A percentile compares a stretch with the other conserved stretches of the same genome.
Conservation (phyloP, 352 stramenopile genomes). For the Globisporangium paddicum region DNA sequence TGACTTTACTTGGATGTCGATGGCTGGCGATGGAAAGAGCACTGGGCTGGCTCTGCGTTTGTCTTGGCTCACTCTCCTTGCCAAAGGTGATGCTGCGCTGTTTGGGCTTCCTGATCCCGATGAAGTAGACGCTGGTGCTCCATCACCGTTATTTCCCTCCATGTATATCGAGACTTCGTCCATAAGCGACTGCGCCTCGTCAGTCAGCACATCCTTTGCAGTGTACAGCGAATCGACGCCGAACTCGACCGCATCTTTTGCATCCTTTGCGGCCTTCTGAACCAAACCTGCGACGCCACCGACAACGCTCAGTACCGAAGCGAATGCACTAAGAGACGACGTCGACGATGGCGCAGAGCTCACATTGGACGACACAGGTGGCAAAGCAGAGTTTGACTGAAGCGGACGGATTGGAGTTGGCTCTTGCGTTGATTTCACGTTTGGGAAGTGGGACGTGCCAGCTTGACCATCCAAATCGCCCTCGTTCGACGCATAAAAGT, state of each 20-base stretch:
- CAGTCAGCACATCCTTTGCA: conserved; percentile 55
- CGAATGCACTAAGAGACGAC: conserved; percentile 37
- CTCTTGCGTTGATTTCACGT: neutral
- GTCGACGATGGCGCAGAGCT: conserved; percentile 18
- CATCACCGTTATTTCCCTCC: conserved; percentile 19
- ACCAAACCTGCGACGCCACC: conserved; percentile 66
- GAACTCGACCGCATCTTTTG: conserved; percentile 70
- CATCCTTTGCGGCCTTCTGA: conserved; percentile 66
- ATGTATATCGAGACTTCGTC: conserved; percentile 58
- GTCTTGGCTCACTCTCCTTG: neutral
- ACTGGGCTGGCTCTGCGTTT: neutral
- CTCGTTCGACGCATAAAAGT: conserved; percentile 1
- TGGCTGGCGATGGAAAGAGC: neutral
- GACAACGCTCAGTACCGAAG: conserved; percentile 59
- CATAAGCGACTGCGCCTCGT: conserved; percentile 61
- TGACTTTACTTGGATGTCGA: neutral
- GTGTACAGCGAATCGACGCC: conserved; percentile 72
- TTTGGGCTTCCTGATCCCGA: conserved; percentile 3
- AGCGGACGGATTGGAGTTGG: neutral
- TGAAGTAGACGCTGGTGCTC: neutral
- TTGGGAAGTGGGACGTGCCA: neutral
- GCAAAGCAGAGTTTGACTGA: conserved; percentile 15
- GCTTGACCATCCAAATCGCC: too few species aligned
- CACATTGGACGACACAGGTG: conserved; percentile 8
- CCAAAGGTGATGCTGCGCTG: neutral